These are phyloP conservation scores for Colletotrichum agaves DNA, from an alignment of 2,329 filamentous ascomycete genomes.

Conservation along the genomic window DNA sequence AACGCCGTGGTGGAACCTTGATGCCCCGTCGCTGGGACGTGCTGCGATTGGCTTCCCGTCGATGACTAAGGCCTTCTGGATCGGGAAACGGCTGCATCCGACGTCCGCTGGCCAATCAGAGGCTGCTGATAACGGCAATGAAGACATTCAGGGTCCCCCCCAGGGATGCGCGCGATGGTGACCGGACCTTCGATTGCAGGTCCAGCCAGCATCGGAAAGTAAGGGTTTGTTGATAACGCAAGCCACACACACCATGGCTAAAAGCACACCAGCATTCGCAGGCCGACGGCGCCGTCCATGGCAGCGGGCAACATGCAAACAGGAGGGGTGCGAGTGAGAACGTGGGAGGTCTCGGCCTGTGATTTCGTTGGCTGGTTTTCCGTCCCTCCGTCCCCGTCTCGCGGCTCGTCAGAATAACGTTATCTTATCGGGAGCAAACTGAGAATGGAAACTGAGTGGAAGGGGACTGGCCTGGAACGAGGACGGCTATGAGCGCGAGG, in stretches of 20 bases:
- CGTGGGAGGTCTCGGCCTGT: constrained; percentile 2
- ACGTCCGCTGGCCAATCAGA: constrained; percentile 21
- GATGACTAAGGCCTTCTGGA: constrained; percentile 15
- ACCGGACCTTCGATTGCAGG: neutral
- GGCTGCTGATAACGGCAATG: constrained; percentile 29
- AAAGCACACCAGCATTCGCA: too few species aligned
- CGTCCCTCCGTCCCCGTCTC: constrained; percentile 4
- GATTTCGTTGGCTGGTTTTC: constrained; percentile 4
- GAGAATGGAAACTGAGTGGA: constrained; percentile 5
- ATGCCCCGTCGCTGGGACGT: neutral
- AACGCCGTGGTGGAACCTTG: neutral
- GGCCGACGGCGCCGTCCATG: too few species aligned
- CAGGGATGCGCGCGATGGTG: constrained; percentile 11
- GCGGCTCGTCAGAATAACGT: constrained; percentile 14
- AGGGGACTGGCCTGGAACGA: constrained; percentile 17
- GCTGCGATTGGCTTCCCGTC: neutral
- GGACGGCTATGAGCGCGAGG: neutral
- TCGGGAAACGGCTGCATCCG: constrained; percentile 35
- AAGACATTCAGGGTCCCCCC: constrained; percentile 33
- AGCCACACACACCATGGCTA: constrained; percentile 20
- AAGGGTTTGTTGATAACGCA: constrained; percentile 28
- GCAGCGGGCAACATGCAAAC: neutral
- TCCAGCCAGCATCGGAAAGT: too few species aligned
- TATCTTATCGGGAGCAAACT: constrained; percentile 32
- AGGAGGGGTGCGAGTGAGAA: neutral